Conservation (phyloP, 768 basidiomycete genomes). For the Nevesoporus exiguus region DNA sequence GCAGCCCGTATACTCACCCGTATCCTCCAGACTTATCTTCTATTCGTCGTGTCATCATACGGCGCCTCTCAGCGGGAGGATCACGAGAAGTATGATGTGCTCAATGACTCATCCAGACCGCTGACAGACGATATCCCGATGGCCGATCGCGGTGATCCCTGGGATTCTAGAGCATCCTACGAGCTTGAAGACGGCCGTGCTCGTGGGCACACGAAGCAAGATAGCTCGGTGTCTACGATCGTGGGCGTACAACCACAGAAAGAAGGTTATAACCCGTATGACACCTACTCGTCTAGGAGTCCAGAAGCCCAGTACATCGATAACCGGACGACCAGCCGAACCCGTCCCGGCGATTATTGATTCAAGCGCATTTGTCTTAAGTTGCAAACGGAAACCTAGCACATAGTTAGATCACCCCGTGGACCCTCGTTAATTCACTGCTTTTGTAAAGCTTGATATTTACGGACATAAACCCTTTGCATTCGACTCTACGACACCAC, state of each 20-base stretch:
- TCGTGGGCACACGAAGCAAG: conserved; percentile 49
- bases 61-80: conserved; percentile 71
- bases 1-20: conserved; percentile 1
- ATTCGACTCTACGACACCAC: background rate
- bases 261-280: conserved; percentile 36
- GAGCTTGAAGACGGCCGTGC: conserved; percentile 35
- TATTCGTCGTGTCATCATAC: conserved; percentile 57
- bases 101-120: conserved; percentile 57
- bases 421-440: conserved; percentile 9
- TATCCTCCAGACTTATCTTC: conserved; percentile 45
- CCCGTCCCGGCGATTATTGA: conserved; percentile 48
- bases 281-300: conserved; percentile 25
- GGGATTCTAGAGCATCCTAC: conserved; percentile 58
- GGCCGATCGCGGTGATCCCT: conserved; percentile 62
- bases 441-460: background rate
- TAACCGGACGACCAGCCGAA: conserved; percentile 27
- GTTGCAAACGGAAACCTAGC: background rate
- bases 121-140: conserved; percentile 61
- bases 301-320: conserved; percentile 32
- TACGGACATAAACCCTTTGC: background rate
- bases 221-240: conserved; percentile 60
- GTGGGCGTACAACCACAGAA: conserved; percentile 47
- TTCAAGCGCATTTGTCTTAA: background rate
- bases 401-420: background rate
- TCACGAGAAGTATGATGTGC: conserved; percentile 73